Evolutionary conservation across 306 rosid species (phyloP).

Genomic region (Trichosanthes cucumerina): DNA sequence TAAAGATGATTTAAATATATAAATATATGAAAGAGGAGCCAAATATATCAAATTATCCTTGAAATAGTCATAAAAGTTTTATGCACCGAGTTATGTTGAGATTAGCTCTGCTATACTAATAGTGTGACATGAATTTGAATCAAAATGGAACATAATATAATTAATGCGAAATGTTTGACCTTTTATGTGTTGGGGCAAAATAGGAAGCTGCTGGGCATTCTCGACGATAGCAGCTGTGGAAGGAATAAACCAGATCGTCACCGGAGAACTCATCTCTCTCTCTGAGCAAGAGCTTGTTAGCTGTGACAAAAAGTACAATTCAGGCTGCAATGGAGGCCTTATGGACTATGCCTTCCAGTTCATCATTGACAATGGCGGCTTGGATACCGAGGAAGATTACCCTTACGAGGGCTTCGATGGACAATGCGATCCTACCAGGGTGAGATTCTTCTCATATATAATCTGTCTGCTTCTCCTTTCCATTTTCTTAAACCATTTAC

Average conservation of each 20-base stretch:
- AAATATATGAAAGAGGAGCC: neutral
- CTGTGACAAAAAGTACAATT: constrained; percentile 51
- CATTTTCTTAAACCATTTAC: neutral
- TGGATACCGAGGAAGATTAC: constrained; percentile 75
- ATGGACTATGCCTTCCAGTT: constrained; percentile 86
- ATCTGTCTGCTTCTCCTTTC: neutral
- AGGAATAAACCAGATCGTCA: constrained; percentile 66
- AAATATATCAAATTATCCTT: too few species aligned
- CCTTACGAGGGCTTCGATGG: constrained; percentile 54
- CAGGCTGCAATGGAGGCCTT: constrained; percentile 85
- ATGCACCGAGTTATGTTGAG: too few species aligned
- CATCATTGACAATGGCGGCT: constrained; percentile 74
- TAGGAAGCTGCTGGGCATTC: constrained; percentile 98
- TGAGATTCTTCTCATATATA: neutral
- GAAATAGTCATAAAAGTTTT: too few species aligned
- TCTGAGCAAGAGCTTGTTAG: constrained; percentile 92
- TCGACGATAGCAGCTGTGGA: constrained; percentile 81
- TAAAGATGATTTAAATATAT: neutral
- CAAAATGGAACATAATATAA: neutral
- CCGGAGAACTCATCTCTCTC: constrained; percentile 56
- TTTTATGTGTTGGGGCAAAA: neutral
- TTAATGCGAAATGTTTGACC: neutral
- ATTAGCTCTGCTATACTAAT: too few species aligned
- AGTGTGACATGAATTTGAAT: neutral
- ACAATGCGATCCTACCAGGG: constrained; percentile 46